Base-by-base conservation (phyloP, 768 basidiomycete genomes). In the Heimioporus sp. region DNA sequence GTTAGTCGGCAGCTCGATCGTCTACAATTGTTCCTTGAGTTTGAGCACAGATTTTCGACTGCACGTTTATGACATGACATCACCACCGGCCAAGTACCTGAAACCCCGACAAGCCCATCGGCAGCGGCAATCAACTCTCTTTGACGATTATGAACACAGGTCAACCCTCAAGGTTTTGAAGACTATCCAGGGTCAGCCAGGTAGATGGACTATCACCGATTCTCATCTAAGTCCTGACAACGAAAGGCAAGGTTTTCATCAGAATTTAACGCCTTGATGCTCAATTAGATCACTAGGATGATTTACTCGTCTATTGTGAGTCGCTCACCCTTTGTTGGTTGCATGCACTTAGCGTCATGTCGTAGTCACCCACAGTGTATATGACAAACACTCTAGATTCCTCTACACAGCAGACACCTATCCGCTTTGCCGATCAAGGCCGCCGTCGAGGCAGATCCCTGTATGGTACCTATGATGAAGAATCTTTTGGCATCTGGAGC, bases 201-300 rank as follows among this genome's bases (percentile, higher is more conserved):
- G 90, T 0, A 76, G 82, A 34, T 98, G 94, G 95, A 97, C 95
- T 0, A 90, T 98, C 51, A 98, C 94, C 8, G 97, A 98, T 70
- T 89, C 89, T 19, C 92, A 97, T 69, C 74, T 94, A 17, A 93
- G 91, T 54, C 85, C 86, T 1, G 86, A 93, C 64, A 94, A 94
- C 57, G 86, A 94, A 72, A 85, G 88, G 85, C 85, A 63, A 60
- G 72, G 56, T 15, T 49, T 42, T 28, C 12, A 28, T 36, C 43
- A 1, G 52, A 90, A 86, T 81, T 91, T 72, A 87, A n/a, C 12
- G 16, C 34, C 32, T 2, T 34, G 15, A 34, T 45, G 43, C 57
- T 54, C 41, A 56, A 40, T 42, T 40, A 45, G 46, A 3, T 43
- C 30, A 43, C 28, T 53, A 94, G 93, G 64, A 86, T 98, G 73